These are phyloP conservation scores for Naganishia onofrii DNA, from an alignment of 768 basidiomycete genomes.

Conservation along the genomic window DNA sequence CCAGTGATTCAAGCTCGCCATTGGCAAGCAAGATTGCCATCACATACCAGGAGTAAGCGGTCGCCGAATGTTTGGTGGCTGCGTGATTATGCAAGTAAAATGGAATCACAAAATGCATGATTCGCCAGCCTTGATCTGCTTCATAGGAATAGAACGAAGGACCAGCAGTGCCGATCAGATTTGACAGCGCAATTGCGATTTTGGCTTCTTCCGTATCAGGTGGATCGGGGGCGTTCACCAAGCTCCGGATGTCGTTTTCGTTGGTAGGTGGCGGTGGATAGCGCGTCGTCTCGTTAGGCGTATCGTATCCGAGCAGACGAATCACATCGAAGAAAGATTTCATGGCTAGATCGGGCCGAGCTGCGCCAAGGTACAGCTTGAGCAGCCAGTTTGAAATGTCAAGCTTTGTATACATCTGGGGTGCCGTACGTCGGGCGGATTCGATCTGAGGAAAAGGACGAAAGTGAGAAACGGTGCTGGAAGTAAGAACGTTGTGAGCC, in stretches of 20 bases:
- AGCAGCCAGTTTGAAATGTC: constrained; percentile 24
- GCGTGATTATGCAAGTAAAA: constrained; percentile 19
- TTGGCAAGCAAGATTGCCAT: constrained; percentile 22
- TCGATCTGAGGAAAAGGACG: neutral
- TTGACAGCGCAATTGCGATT: constrained; percentile 1
- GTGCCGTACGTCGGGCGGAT: constrained; percentile 1
- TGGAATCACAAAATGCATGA: constrained; percentile 23
- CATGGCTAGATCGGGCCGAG: constrained; percentile 8
- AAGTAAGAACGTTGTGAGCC: neutral
- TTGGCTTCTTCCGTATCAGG: constrained; percentile 6
- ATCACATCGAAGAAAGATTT: constrained; percentile 17
- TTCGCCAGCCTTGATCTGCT: constrained; percentile 17
- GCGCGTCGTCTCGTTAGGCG: neutral
- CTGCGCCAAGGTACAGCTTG: constrained; percentile 10
- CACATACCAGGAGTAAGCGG: constrained; percentile 17
- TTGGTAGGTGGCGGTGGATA: neutral
- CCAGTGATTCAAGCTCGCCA: constrained; percentile 13
- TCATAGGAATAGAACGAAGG: constrained; percentile 20
- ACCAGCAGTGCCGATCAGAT: constrained; percentile 6
- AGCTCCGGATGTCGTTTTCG: neutral
- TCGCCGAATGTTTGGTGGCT: constrained; percentile 7
- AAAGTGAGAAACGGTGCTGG: neutral
- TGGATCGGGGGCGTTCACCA: neutral
- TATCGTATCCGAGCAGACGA: constrained; percentile 18
- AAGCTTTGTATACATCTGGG: constrained; percentile 5